Base-by-base conservation (phyloP, 108 stramenopile genomes). In the Skeletonema tropicum region DNA sequence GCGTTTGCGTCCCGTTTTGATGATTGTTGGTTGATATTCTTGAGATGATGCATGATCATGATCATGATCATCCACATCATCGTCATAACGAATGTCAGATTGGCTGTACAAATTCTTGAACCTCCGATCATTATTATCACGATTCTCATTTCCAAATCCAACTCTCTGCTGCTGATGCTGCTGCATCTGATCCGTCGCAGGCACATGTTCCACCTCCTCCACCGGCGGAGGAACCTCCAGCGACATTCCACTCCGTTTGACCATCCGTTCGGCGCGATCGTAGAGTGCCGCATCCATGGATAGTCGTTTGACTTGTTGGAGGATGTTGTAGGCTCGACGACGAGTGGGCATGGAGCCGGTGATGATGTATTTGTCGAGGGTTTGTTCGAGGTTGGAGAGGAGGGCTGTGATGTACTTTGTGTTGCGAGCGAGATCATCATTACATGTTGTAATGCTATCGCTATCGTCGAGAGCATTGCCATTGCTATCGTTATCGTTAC, bases 341-440 rank as follows among this genome's bases (percentile, higher is more conserved):
- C 74, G 84, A 25, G 82, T 76, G 59, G 83, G 74, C 58, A 84
- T 75, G 25, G 63, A 81, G 49, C 89, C 89, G 30, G 70, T 84
- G 13, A 84, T 59, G 57, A 94, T 90, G 59, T 81, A 94, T 75
- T 84, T 83, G 65, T 94, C 92, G 15, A 88, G 70, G 9, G 77
- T 63, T 32, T 38, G 76, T 23, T 85, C 72, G 26, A 94, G 74
- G 69, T 90, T 91, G 9, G 75, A 71, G 39, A 91, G 58, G 3
- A 94, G 72, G 12, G 88, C 86, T 15, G 76, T 38, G 25, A 93
- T 79, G 71, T 90, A 91, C 25, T n/a, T n/a, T n/a, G n/a, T n/a
- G n/a, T n/a, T n/a, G n/a, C n/a, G n/a, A n/a, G n/a, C n/a, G n/a
- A n/a, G n/a, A n/a, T n/a, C n/a, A n/a, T n/a, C n/a, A n/a, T n/a